Percentiles rank a stretch among this genome's conserved stretches.
phyloP scores from a whole-genome alignment of 805 yeast genomes.

The Cyberlindnera lachancei region DNA sequence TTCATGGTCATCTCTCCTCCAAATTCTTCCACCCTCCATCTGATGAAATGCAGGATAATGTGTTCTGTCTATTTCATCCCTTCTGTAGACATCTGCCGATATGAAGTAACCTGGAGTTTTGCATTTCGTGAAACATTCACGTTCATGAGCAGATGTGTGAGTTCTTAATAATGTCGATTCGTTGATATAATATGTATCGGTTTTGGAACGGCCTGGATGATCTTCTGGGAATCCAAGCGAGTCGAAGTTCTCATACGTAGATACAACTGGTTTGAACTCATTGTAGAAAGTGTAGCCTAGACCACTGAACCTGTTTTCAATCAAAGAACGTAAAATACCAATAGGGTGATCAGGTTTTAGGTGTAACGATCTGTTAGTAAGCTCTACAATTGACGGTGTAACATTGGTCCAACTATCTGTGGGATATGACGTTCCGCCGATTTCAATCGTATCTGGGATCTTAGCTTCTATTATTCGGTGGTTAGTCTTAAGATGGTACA shows the following conservation, averaged over 20 bases:
- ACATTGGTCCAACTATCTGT: slow-evolving; percentile 83
- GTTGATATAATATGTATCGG: slow-evolving; percentile 90
- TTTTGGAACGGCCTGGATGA: slow-evolving; percentile 88
- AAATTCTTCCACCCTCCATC: slow-evolving; percentile 90
- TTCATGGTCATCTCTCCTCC: slow-evolving; percentile 47
- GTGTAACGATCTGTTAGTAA: slow-evolving; percentile 71
- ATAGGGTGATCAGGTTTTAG: slow-evolving; percentile 75
- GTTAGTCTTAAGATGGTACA: no score
- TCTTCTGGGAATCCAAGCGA: slow-evolving; percentile 84
- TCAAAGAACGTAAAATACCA: slow-evolving; percentile 70
- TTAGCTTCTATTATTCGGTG: slow-evolving; percentile 3
- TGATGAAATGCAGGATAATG: slow-evolving; percentile 98
- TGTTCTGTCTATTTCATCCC: slow-evolving; percentile 92
- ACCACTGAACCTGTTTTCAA: slow-evolving; percentile 58
- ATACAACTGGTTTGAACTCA: slow-evolving; percentile 76
- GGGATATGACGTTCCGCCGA: slow-evolving; percentile 44
- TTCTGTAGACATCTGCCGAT: slow-evolving; percentile 91
- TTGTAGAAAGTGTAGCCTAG: slow-evolving; percentile 74
- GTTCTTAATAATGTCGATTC: slow-evolving; percentile 69
- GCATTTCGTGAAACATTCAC: slow-evolving; percentile 63
- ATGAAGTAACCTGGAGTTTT: slow-evolving; percentile 83
- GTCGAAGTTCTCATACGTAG: slow-evolving; percentile 82
- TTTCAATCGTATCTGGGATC: slow-evolving; percentile 25
- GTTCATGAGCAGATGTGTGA: slow-evolving; percentile 96
- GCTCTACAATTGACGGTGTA: slow-evolving; percentile 59